phyloP scores from a whole-genome alignment of 169 alveolate species.

The Plasmodium yoelii region DNA sequence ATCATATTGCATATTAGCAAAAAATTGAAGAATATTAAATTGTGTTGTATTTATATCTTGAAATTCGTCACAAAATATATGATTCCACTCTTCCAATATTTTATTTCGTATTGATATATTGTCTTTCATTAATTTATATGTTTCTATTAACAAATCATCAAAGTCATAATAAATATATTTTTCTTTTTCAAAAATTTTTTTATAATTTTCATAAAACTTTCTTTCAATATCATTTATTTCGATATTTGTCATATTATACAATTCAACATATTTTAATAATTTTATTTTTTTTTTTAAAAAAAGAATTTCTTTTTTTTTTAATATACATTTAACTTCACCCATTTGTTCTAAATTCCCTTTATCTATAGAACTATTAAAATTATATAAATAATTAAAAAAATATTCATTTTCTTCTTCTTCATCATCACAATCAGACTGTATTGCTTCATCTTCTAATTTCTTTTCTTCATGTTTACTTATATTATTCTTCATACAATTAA shows the following conservation, averaged over 20 bases:
- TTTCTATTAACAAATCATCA: conserved; percentile 76
- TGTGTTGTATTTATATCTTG: conserved; percentile 87
- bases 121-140: conserved; percentile 75
- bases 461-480: conserved; percentile 11
- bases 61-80: conserved; percentile 86
- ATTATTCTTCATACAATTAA: conserved; percentile 9
- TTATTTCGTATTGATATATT: conserved; percentile 42
- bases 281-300: conserved; percentile 66
- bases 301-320: conserved; percentile 37
- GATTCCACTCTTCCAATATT: conserved; percentile 77
- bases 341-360: conserved; percentile 12
- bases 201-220: conserved; percentile 59
- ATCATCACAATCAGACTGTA: not conserved
- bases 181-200: conserved; percentile 37
- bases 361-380: conserved; percentile 4
- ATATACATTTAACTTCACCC: not conserved
- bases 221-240: conserved; percentile 48
- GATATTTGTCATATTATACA: conserved; percentile 18
- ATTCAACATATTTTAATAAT: conserved; percentile 34
- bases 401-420: conserved; percentile 7
- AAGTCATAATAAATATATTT: conserved; percentile 80
- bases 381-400: conserved; percentile 33
- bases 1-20: conserved; percentile 4
- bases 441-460: conserved; percentile 17
- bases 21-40: conserved; percentile 77